These are phyloP conservation scores for Aquilaria sinensis DNA, from an alignment of 345 rosid species.

Conservation along the genomic window DNA sequence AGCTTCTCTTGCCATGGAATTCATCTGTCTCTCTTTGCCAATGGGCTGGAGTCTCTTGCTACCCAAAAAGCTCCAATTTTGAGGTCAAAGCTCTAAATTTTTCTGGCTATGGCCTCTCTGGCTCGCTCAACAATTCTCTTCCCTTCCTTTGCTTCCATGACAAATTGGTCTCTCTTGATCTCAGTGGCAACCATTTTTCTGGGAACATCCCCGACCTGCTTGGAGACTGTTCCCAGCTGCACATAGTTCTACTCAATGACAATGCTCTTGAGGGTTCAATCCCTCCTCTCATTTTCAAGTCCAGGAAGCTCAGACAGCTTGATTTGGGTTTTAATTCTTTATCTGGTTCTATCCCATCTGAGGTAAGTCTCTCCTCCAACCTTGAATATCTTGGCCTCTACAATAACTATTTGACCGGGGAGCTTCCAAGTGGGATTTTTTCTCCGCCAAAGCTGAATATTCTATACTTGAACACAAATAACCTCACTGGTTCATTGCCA, in stretches of 20 bases:
- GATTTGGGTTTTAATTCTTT: slow-evolving; percentile 28
- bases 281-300: slow-evolving; percentile 26
- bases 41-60: slow-evolving; percentile 34
- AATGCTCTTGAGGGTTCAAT: slow-evolving; percentile 23
- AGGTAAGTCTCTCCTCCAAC: slow-evolving; percentile 25
- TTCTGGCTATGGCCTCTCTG: slow-evolving; percentile 27
- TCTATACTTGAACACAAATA: slow-evolving; percentile 30
- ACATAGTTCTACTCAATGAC: slow-evolving; percentile 23
- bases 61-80: slow-evolving; percentile 12
- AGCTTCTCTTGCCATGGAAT: slow-evolving; percentile 29
- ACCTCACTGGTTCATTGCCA: slow-evolving; percentile 26
- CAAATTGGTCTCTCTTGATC: slow-evolving; percentile 27
- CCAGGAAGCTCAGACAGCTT: slow-evolving; percentile 16
- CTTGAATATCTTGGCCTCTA: slow-evolving; percentile 33
- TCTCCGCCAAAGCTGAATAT: slow-evolving; percentile 21
- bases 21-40: slow-evolving; percentile 22
- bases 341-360: slow-evolving; percentile 29
- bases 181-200: slow-evolving; percentile 33
- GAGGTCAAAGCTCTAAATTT: slow-evolving; percentile 31
- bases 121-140: slow-evolving; percentile 21
- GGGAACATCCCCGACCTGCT: slow-evolving; percentile 26
- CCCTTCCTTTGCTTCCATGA: slow-evolving; percentile 27
- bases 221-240: slow-evolving; percentile 24
- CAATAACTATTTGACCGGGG: slow-evolving; percentile 28
- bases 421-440: slow-evolving; percentile 24